Evolutionary conservation across 139 green algal species (phyloP), one percentile per base, ranked within the genome.

Genomic region (Volvox reticuliferus): DNA sequence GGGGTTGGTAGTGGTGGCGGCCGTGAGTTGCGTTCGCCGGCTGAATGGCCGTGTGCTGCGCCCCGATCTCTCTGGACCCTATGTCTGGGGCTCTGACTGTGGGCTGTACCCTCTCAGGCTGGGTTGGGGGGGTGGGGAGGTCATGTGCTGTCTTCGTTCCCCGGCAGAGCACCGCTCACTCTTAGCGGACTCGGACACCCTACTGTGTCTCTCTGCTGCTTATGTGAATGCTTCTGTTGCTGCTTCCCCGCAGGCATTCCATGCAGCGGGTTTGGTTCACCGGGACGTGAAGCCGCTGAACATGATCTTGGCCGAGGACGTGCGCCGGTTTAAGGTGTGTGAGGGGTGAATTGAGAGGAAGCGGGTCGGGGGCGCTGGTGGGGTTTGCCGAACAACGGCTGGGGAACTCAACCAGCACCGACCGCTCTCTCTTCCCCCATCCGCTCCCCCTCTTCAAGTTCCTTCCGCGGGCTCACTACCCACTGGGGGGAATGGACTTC

Each of bases 221-320:
- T 12, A n/a, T n/a, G n/a, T n/a, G n/a, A n/a, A 26, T n/a, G 14
- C 50, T 68, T 65, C 73, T 22, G 62, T 32, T 26, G 20, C 36
- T 55, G 2, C 79, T 55, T n/a, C 18, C 19, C 17, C 86, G 76
- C 93, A 98, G 95, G 95, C 94, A 16, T 93, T 99, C 78, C 97
- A 99, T 87, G 88, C 63, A 28, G 96, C 95, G 0, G 97, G 97
- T 20, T 91, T 99, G 33, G 96, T 99, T n/a, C 97, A 99, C 95
- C 94, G 97, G 18, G 97, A 99, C 88, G 93, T 99, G 50, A 99
- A 99, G 95, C 97, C 97, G 28, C 89, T 95, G 35, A 99, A 99
- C 93, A 95, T 99, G 82, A 96, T 99, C 77, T 95, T 98, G 63
- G 93, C 93, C 20, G 96, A 98, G 73, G 73, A 94, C 36, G 67